Conservation (phyloP, 2,329 filamentous ascomycete genomes). For the Trichoderma guizhouense region DNA sequence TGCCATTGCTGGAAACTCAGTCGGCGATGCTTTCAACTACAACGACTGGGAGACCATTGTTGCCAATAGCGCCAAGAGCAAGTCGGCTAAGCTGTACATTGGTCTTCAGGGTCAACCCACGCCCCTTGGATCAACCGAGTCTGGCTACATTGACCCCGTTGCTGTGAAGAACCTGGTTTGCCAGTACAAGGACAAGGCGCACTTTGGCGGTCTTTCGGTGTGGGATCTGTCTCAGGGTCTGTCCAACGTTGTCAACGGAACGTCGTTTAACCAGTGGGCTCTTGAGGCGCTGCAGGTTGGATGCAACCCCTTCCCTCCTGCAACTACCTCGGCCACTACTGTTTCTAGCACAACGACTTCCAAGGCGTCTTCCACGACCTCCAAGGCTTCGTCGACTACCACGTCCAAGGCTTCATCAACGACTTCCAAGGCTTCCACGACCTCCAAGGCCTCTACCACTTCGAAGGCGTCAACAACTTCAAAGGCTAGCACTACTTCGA, state of each 20-base stretch:
- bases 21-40: conserved; percentile 41
- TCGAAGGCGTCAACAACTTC: neutral
- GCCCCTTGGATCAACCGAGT: conserved; percentile 26
- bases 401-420: neutral
- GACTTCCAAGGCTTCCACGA: neutral
- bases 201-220: conserved; percentile 46
- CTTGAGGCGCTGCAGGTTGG: conserved; percentile 38
- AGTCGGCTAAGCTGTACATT: conserved; percentile 44
- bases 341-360: conserved; percentile 8
- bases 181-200: conserved; percentile 32
- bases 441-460: neutral
- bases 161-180: conserved; percentile 39
- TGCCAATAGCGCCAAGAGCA: conserved; percentile 32
- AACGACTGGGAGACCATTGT: conserved; percentile 40
- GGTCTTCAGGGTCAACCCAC: conserved; percentile 37
- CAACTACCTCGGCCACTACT: conserved; percentile 21
- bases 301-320: conserved; percentile 30
- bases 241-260: conserved; percentile 31
- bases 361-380: neutral
- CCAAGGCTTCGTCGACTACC: neutral
- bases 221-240: conserved; percentile 42
- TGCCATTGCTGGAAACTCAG: conserved; percentile 29
- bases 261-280: conserved; percentile 37
- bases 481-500: neutral
- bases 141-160: conserved; percentile 35